Evolutionary conservation across 2,329 filamentous ascomycete species (phyloP).

Genomic region (Hypoxylon sp.): DNA sequence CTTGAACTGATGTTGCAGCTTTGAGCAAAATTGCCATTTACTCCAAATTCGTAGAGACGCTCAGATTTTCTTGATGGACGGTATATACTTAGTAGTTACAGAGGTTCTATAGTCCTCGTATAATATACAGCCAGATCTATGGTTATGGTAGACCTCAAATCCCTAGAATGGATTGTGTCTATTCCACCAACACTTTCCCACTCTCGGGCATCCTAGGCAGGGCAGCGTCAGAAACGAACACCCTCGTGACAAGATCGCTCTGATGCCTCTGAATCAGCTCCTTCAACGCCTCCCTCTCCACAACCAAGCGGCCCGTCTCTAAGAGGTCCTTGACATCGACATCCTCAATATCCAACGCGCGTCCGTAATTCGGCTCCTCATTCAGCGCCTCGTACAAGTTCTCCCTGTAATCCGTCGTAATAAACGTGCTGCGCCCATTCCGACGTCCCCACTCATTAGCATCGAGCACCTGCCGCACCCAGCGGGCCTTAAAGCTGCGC

Average conservation of each 20-base stretch:
- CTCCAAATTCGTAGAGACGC: neutral
- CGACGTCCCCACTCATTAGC: conserved; percentile 77
- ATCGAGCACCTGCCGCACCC: conserved; percentile 76
- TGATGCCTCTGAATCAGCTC: conserved; percentile 80
- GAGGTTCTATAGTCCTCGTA: conserved; percentile 8
- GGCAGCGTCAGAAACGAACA: conserved; percentile 59
- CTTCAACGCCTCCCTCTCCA: conserved; percentile 85
- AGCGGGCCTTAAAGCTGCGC: conserved; percentile 70
- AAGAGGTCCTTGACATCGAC: conserved; percentile 97
- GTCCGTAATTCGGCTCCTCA: conserved; percentile 73
- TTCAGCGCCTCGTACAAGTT: conserved; percentile 77
- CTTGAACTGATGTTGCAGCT: neutral
- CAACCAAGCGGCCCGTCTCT: conserved; percentile 84
- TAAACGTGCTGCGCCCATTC: conserved; percentile 79
- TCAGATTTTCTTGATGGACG: neutral
- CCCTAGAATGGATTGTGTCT: conserved; percentile 15
- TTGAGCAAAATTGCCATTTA: neutral
- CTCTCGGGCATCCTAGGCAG: conserved; percentile 41
- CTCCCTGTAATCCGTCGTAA: conserved; percentile 72
- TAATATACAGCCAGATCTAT: conserved; percentile 35
- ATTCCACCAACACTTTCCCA: conserved; percentile 51
- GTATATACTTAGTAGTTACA: conserved; percentile 20
- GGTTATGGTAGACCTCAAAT: neutral
- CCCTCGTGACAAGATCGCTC: conserved; percentile 70
- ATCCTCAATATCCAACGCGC: conserved; percentile 77